Percentiles rank a stretch among this genome's conserved stretches.
phyloP scores from a whole-genome alignment of 306 rosid species.

The Arachis stenosperma region DNA sequence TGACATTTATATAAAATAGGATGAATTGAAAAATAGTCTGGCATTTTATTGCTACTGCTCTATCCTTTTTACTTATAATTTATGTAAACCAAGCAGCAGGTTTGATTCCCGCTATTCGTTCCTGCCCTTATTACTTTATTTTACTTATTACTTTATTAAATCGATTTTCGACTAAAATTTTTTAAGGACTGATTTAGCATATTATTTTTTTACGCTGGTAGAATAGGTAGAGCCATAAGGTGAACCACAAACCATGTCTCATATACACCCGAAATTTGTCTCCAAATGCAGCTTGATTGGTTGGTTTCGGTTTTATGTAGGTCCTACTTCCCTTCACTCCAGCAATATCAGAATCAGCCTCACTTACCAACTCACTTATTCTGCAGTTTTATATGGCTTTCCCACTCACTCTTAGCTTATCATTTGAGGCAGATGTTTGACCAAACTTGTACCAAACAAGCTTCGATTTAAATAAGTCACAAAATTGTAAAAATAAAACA shows the following conservation, averaged over 20 bases:
- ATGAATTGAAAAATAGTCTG: too few relatives aligned
- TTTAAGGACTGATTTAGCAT: too few relatives aligned
- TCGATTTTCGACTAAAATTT: too few relatives aligned
- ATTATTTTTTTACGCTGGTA: too few relatives aligned
- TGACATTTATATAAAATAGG: too few relatives aligned
- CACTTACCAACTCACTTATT: background rate
- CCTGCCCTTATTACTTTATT: too few relatives aligned
- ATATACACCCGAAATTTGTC: constrained; percentile 10
- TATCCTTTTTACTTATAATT: too few relatives aligned
- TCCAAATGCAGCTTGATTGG: background rate
- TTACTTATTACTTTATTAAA: too few relatives aligned
- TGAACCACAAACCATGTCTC: constrained; percentile 25
- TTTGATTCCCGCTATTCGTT: too few relatives aligned
- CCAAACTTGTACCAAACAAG: background rate
- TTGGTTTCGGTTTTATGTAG: constrained; percentile 8
- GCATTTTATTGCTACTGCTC: too few relatives aligned
- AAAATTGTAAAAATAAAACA: background rate
- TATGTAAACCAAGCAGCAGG: too few relatives aligned
- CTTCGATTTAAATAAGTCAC: background rate
- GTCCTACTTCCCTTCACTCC: constrained; percentile 1
- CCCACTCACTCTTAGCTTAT: constrained; percentile 5
- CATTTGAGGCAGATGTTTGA: background rate
- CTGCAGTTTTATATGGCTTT: background rate
- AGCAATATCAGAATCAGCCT: background rate
- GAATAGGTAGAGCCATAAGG: background rate